phyloP scores from a whole-genome alignment of 129 eudicot species.

The Lactuca saligna region DNA sequence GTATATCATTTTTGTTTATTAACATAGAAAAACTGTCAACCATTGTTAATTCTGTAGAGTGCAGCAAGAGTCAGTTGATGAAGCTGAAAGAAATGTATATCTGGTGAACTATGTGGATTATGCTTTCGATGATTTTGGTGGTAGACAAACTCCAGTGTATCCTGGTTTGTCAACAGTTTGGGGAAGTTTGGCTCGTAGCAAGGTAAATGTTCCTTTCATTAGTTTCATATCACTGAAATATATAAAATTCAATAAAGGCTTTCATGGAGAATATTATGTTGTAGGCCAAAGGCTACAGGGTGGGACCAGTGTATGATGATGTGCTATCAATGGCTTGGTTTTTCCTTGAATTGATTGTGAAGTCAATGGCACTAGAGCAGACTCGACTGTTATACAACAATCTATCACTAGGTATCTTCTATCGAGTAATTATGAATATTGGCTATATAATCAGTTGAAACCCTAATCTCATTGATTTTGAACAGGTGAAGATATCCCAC shows the following conservation, averaged over 20 bases:
- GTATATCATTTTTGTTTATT: constrained; percentile 7
- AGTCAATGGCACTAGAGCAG: constrained; percentile 98
- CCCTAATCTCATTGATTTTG: constrained; percentile 1
- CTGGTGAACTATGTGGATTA: constrained; percentile 91
- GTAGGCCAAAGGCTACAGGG: constrained; percentile 98
- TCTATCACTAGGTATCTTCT: constrained; percentile 74
- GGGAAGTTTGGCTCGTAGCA: constrained; percentile 99
- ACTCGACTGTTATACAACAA: constrained; percentile 76
- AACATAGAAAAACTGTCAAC: neutral
- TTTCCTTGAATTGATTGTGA: constrained; percentile 92
- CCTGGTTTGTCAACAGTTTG: constrained; percentile 99
- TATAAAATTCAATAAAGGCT: too few species aligned
- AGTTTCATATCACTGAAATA: neutral
- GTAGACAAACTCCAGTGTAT: constrained; percentile 97
- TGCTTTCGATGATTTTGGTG: constrained; percentile 98
- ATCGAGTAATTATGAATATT: neutral
- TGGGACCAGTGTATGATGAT: constrained; percentile 99
- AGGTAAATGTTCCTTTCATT: constrained; percentile 46
- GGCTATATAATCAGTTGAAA: constrained; percentile 7
- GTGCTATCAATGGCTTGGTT: constrained; percentile 99
- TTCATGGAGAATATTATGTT: constrained; percentile 1
- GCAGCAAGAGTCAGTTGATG: constrained; percentile 98
- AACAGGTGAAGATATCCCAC: constrained; percentile 95
- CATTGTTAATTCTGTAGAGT: constrained; percentile 47
- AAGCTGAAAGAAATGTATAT: constrained; percentile 90